Evolutionary conservation across 345 rosid species (phyloP).

Genomic region (Camelina hispida): DNA sequence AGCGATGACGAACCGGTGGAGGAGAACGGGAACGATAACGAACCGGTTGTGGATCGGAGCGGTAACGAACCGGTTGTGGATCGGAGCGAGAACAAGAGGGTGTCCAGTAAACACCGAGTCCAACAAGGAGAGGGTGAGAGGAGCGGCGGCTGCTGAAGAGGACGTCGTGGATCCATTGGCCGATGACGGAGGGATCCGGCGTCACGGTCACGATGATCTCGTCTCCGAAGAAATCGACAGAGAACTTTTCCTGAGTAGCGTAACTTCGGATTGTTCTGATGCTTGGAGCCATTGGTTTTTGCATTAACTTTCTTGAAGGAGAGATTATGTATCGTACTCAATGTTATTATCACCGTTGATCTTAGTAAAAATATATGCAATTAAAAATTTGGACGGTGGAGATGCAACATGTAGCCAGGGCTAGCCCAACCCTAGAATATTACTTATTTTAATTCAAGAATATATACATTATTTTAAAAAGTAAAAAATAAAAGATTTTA

Average conservation of each 20-base stretch:
- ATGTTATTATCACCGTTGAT: conserved; percentile 3
- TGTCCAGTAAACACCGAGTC: background rate
- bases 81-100: no score
- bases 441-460: background rate
- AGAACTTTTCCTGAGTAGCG: background rate
- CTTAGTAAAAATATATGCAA: background rate
- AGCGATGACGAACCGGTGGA: background rate
- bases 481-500: no score
- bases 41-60: background rate
- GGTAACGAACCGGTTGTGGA: no score
- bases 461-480: no score
- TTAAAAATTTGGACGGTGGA: conserved; percentile 4
- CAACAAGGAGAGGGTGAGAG: background rate
- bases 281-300: background rate
- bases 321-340: background rate
- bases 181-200: background rate
- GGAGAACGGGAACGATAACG: background rate
- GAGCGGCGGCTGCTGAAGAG: background rate
- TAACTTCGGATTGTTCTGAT: background rate
- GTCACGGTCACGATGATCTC: background rate
- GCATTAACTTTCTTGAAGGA: background rate
- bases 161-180: background rate
- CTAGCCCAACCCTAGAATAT: background rate
- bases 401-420: conserved; percentile 16
- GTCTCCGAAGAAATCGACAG: background rate